Conservation (phyloP, 2,329 filamentous ascomycete species). For the Ophiostoma tasmaniense region DNA sequence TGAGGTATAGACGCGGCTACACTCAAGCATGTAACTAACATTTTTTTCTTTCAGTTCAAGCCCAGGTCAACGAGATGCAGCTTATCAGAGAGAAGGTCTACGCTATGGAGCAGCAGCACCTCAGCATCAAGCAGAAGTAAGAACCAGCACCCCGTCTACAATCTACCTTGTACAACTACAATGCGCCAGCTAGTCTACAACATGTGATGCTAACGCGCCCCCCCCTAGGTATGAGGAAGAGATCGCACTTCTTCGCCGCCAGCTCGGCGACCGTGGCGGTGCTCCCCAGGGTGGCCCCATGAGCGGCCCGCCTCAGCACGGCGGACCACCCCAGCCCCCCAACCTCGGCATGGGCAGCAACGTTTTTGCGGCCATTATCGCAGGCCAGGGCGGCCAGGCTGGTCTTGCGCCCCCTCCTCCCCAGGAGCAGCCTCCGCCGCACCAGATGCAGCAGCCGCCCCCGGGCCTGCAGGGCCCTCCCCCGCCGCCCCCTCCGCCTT, state of each 20-base stretch:
- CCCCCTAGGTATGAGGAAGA: slow-evolving; percentile 79
- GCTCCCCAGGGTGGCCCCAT: slow-evolving; percentile 47
- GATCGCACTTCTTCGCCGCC: slow-evolving; percentile 73
- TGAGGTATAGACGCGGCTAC: neutral
- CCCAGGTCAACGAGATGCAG: slow-evolving; percentile 91
- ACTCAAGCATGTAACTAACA: slow-evolving; percentile 17
- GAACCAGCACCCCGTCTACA: slow-evolving; percentile 24
- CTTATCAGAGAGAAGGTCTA: slow-evolving; percentile 90
- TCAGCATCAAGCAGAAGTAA: slow-evolving; percentile 85
- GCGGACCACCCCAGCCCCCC: slow-evolving; percentile 74
- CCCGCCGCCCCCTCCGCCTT: slow-evolving; percentile 49
- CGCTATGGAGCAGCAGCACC: slow-evolving; percentile 81
- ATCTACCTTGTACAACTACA: neutral
- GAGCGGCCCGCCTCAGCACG: slow-evolving; percentile 63
- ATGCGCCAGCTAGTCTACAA: neutral
- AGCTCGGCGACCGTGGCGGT: slow-evolving; percentile 69
- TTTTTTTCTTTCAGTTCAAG: slow-evolving; percentile 54
- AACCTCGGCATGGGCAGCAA: slow-evolving; percentile 86
- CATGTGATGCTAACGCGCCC: neutral
- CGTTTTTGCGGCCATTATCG: slow-evolving; percentile 93
- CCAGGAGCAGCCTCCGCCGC: slow-evolving; percentile 49
- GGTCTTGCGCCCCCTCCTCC: slow-evolving; percentile 70
- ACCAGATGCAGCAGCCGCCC: slow-evolving; percentile 68
- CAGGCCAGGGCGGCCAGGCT: slow-evolving; percentile 72
- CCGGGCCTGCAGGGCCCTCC: slow-evolving; percentile 52